Base-by-base conservation (phyloP, 1,284 basidiomycete species). In the Phaffia rhodozyma region DNA sequence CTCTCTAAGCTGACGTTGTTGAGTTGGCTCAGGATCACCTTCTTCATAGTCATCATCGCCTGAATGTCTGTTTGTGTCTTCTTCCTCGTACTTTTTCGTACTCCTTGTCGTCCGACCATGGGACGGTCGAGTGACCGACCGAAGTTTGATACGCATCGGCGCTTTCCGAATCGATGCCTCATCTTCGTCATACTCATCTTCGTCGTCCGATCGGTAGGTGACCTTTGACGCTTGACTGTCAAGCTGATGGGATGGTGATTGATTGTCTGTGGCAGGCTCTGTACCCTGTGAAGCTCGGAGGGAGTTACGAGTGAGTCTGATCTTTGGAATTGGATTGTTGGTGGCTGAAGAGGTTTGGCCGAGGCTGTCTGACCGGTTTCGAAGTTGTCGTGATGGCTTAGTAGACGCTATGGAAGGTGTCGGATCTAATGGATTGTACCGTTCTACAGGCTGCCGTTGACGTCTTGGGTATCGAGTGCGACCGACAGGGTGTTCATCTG, bases 1-100 rank as follows among this genome's bases (percentile, higher is more conserved):
- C 58, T 73, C 71, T 25, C 77, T 67, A 2, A 78, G 68, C 32
- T 69, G 73, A 11, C 74, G 68, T 29, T 65, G 52, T 13, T 34
- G 58, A n/a, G 27, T 52, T 32, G 60, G 34, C 25, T 62, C 57
- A 9, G 52, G 52, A 16, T 48, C 34, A 6, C 63, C 65, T 23
- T 49, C 56, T 1, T 61, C 58, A 48, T 58, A 30, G n/a, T 25
- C 57, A 6, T 50, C 32, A 29, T 20, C 23, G 48, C 29, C 18
- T 49, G 27, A 29, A 65, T 55, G 49, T 52, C 55, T 38, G 49
- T 34, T n/a, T 20, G 11, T 32, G 32, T 43, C 49, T 34, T 43
- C 11, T 50, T 52, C n/a, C 52, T 61, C 25, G n/a, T 43, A 16
- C 60, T 52, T 27, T 4, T 50, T 43, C 7, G 60, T 52, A 48